Evolutionary conservation across 2,329 filamentous ascomycete species (phyloP), one percentile per base, ranked within the genome.

Genomic region (Teratosphaeriaceae sp.): DNA sequence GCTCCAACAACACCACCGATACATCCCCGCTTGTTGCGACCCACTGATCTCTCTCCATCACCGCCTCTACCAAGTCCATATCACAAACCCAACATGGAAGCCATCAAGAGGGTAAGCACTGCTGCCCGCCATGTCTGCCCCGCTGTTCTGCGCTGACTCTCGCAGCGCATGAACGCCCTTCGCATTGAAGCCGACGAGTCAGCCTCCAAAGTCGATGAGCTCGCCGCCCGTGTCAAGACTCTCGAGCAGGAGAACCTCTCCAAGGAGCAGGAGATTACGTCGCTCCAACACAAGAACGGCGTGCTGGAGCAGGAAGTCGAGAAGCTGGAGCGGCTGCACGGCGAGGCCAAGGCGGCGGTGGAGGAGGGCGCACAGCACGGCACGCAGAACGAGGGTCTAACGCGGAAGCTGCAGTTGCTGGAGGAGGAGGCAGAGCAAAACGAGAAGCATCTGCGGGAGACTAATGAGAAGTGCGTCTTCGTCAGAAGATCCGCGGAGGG

Each of bases 211-310:
- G 83, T 84, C 53, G 87, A 96, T 65, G 90, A 97, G 72, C 80
- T 94, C 56, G 82, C 92, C 73, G 55, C 70, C 60, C 89, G 87
- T 73, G 78, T 96, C 73, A 97, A 96, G 78, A 68, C 72, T 42
- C 79, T 97, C 52, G 89, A 98, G 73, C 85, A 95, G 70, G 90
- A 97, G 74, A 95, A 88, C 69, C 78, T 95, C 51, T 77, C 84
- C 65, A 97, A 97, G 76, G 92, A 97, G 75, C 89, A 97, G 72
- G 90, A 97, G 69, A 94, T 97, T 69, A 94, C 86, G 55, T 97
- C 92, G 42, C 80, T 97, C 61, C 81, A 84, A 65, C 90, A 97
- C 83, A 94, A 90, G 76, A 96, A 95, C 73, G 80, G 82, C 62
- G 76, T 95, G 49, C 84, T 97, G 48, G 92, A 97, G 74, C 59